These are phyloP conservation scores for Aspergillus phoenicis DNA, from an alignment of 2,329 filamentous ascomycete genomes.

Conservation along the genomic window DNA sequence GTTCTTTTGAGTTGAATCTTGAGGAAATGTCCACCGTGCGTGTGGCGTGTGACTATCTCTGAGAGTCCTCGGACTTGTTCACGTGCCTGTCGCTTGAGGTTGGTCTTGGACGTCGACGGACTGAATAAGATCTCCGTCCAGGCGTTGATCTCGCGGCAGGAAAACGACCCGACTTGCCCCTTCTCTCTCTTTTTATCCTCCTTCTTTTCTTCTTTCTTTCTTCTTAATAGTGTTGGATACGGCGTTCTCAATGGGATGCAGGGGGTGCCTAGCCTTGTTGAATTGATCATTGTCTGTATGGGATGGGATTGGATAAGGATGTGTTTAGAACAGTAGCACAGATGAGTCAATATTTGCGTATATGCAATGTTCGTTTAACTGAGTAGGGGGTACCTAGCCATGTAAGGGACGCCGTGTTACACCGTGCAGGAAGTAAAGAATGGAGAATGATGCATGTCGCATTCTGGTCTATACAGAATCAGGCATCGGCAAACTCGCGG, in stretches of 20 bases:
- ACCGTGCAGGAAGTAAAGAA: not conserved
- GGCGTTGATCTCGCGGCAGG: conserved; percentile 8
- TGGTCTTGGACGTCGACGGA: conserved; percentile 7
- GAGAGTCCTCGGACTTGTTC: not conserved
- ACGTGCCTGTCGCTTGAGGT: conserved; percentile 11
- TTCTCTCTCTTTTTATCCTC: not conserved
- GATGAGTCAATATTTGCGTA: not conserved
- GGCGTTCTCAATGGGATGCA: not conserved
- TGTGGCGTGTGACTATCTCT: not conserved
- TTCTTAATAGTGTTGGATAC: conserved; percentile 1
- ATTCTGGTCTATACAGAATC: not conserved
- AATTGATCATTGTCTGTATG: not conserved
- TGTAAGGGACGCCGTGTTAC: not conserved
- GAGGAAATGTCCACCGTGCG: not conserved
- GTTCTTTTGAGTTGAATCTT: not conserved
- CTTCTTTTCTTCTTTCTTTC: conserved; percentile 1
- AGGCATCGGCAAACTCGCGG: not conserved
- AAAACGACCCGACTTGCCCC: not conserved
- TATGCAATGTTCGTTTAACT: not conserved
- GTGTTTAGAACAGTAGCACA: not conserved
- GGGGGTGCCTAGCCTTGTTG: not conserved
- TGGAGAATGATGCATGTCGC: no score
- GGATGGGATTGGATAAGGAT: not conserved
- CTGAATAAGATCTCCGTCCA: not conserved
- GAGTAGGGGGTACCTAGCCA: not conserved